These are phyloP conservation scores for Zymoseptoria brevis DNA, from an alignment of 2,329 filamentous ascomycete genomes.

Conservation along the genomic window DNA sequence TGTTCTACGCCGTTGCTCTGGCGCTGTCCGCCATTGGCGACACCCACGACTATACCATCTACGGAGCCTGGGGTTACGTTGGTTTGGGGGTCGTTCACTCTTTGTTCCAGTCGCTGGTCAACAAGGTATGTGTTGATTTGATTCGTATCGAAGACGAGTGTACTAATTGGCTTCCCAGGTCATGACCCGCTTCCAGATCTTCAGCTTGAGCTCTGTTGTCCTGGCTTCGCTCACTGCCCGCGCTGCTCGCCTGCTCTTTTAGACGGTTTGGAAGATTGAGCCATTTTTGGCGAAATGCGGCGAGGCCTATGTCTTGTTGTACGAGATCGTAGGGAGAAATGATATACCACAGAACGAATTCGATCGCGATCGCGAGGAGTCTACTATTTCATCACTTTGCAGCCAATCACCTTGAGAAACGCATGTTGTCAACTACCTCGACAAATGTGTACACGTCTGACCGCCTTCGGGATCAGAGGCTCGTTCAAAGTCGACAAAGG, in stretches of 20 bases:
- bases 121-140: constrained; percentile 18
- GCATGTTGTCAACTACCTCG: too few species aligned
- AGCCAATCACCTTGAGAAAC: too few species aligned
- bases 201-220: constrained; percentile 7
- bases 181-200: constrained; percentile 7
- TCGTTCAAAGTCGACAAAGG: background rate
- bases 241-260: background rate
- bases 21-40: constrained; percentile 24
- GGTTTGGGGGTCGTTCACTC: constrained; percentile 31
- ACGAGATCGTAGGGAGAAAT: too few species aligned
- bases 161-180: background rate
- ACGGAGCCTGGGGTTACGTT: constrained; percentile 34
- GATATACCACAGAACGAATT: too few species aligned
- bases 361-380: background rate
- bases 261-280: background rate
- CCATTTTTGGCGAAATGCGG: background rate
- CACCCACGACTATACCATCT: constrained; percentile 20
- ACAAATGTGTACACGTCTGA: background rate
- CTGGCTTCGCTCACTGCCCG: background rate
- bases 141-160: background rate
- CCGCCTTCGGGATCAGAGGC: background rate
- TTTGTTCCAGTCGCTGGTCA: constrained; percentile 29
- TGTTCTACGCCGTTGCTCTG: constrained; percentile 33
- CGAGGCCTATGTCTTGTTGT: background rate
- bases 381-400: background rate